A percentile compares a stretch with the other conserved stretches of the same genome.
These are phyloP conservation scores for Tephrocybe sp. DNA, from an alignment of 768 basidiomycete genomes.

Conservation along the genomic window DNA sequence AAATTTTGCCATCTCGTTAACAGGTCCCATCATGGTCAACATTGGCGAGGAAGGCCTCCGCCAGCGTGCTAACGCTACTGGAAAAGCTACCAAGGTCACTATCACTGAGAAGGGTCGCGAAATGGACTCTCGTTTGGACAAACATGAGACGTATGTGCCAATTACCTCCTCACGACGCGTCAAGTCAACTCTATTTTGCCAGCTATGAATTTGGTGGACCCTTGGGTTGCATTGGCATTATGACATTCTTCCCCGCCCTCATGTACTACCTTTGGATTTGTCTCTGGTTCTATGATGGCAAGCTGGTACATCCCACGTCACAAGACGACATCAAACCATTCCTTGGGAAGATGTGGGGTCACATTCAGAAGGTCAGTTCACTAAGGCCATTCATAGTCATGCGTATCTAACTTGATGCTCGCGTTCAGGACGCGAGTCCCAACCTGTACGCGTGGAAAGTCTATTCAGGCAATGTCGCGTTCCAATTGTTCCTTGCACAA, in stretches of 20 bases:
- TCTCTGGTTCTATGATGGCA: conserved; percentile 93
- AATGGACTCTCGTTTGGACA: conserved; percentile 70
- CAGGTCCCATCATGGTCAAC: conserved; percentile 16
- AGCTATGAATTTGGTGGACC: conserved; percentile 98
- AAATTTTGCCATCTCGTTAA: background rate
- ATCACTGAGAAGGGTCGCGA: conserved; percentile 72
- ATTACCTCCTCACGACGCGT: background rate
- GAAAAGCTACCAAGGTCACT: conserved; percentile 28
- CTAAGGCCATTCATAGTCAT: background rate
- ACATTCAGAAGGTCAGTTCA: conserved; percentile 63
- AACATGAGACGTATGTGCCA: conserved; percentile 54
- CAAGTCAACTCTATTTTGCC: conserved; percentile 6
- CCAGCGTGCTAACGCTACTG: conserved; percentile 19
- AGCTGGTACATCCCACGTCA: conserved; percentile 66
- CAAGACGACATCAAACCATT: conserved; percentile 74
- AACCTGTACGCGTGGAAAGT: conserved; percentile 87
- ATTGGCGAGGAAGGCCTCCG: conserved; percentile 18
- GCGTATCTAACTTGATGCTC: background rate
- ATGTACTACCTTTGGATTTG: conserved; percentile 99
- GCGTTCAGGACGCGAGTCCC: conserved; percentile 85
- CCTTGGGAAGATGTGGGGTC: conserved; percentile 78
- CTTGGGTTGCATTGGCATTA: conserved; percentile 86
- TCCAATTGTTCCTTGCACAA: conserved; percentile 88
- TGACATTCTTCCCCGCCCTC: conserved; percentile 88
- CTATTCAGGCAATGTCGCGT: conserved; percentile 83